phyloP scores from a whole-genome alignment of 345 rosid genomes.

The Lagerstroemia speciosa region DNA sequence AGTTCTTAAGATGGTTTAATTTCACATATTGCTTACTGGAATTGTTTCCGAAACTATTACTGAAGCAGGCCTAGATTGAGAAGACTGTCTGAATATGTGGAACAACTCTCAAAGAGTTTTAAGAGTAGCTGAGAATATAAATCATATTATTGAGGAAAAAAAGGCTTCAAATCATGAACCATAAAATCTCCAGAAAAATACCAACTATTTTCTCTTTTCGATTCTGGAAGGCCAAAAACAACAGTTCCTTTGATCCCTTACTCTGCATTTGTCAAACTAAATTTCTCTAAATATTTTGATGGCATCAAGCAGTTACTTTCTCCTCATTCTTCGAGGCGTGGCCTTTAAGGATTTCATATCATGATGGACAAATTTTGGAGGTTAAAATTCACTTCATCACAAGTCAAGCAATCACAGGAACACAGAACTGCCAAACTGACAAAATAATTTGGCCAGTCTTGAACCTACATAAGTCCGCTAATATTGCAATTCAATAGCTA shows the following conservation, averaged over 20 bases:
- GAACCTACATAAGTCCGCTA: not conserved
- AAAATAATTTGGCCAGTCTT: not conserved
- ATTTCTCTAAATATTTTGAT: not conserved
- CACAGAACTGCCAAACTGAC: not conserved
- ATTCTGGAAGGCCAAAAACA: no score
- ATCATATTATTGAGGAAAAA: not conserved
- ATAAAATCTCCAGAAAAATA: not conserved
- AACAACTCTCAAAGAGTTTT: not conserved
- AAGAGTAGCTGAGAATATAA: not conserved
- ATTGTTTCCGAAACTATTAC: not conserved
- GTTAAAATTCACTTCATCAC: not conserved
- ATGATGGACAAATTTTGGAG: not conserved
- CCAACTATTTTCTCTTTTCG: no score
- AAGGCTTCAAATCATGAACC: not conserved
- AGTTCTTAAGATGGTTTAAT: constrained; percentile 1
- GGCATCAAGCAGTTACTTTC: not conserved
- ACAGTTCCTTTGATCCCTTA: no score
- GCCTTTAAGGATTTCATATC: not conserved
- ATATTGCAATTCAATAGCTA: not conserved
- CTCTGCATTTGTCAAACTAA: not conserved
- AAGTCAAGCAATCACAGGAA: not conserved
- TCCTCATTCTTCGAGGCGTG: not conserved
- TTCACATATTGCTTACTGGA: not conserved
- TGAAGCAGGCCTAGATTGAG: not conserved
- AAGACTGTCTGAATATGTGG: not conserved